Base-by-base conservation (phyloP, 768 basidiomycete species). In the Rhizopogon sp. region DNA sequence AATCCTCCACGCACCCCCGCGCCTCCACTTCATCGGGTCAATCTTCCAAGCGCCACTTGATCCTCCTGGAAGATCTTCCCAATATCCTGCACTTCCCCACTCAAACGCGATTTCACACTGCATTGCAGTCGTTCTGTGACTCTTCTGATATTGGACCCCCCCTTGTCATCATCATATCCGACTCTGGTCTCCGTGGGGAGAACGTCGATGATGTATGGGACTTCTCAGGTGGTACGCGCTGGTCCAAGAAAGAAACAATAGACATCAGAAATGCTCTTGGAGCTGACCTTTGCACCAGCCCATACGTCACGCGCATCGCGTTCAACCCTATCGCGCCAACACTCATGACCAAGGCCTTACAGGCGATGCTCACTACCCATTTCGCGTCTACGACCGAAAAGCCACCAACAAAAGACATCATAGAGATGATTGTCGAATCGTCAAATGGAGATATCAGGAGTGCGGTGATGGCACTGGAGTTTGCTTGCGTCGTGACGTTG, bases 261-360 rank as follows among this genome's bases (percentile, higher is more conserved):
- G 85, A 93, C 60, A 72, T 88, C 28, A 75, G 93, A 41, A 84
- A 74, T 46, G 83, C 93, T 1, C 63, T 97, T 5, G 83, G 93
- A 0, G 77, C 79, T 28, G 83, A 84, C 11, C 69, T 97, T 5
- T 66, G 90, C 28, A 70, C 76, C n/a, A 82, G 86, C 5, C 85
- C 87, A 1, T 90, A 82, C 61, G 88, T 92, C 52, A 84, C 82
- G n/a, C 81, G 88, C 59, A 87, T 98, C 53, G 75, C 76, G 43
- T 98, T 98, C 72, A 93, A 97, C 59, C 88, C 96, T 0, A 86
- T 99, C 46, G 93, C 97, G 0, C 79, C 84, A 0, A 98, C 96
- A 0, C 78, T 94, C 43, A 79, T 97, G 71, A 80, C 78, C 41
- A 88, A 85, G 63, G 93, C 92, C 0, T 75, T 99, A 1, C 83